phyloP scores from a whole-genome alignment of 1,284 basidiomycete genomes.

The Pascua guehoae region DNA sequence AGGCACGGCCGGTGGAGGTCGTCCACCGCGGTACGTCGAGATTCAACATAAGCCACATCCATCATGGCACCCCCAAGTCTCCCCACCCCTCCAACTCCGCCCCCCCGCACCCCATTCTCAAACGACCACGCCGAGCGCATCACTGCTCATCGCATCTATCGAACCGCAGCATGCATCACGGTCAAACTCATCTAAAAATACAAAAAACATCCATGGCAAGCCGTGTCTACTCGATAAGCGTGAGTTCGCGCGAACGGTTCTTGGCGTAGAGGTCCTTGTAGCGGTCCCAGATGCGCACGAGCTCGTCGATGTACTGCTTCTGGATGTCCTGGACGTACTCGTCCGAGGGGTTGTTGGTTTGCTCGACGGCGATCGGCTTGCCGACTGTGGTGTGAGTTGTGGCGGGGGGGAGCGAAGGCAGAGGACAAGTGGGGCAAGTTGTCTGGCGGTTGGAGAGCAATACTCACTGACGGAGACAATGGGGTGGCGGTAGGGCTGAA shows the following conservation, averaged over 20 bases:
- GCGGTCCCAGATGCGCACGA: constrained; percentile 87
- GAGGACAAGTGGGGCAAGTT: too few species aligned
- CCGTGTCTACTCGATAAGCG: constrained; percentile 37
- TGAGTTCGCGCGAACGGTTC: constrained; percentile 48
- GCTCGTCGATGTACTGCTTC: constrained; percentile 82
- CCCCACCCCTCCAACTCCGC: too few species aligned
- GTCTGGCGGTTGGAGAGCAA: too few species aligned
- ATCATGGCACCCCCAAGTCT: not conserved
- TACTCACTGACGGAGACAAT: constrained; percentile 90
- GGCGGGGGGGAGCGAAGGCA: not conserved
- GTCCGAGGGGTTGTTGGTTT: constrained; percentile 72
- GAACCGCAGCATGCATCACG: not conserved
- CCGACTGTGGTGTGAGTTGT: constrained; percentile 1
- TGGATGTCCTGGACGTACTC: constrained; percentile 80
- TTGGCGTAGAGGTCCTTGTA: constrained; percentile 64
- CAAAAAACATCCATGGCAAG: not conserved
- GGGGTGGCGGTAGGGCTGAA: constrained; percentile 77
- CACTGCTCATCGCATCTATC: not conserved
- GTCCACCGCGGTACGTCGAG: not conserved
- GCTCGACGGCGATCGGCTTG: constrained; percentile 49
- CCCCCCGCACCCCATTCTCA: not conserved
- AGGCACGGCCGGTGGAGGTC: constrained; percentile 2
- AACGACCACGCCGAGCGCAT: too few species aligned
- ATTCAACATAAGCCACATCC: not conserved
- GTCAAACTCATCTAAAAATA: too few species aligned